Percentiles rank a stretch among this genome's conserved stretches.
These are phyloP conservation scores for Aspergillus neotritici DNA, from an alignment of 2,329 filamentous ascomycete species.

Conservation along the genomic window DNA sequence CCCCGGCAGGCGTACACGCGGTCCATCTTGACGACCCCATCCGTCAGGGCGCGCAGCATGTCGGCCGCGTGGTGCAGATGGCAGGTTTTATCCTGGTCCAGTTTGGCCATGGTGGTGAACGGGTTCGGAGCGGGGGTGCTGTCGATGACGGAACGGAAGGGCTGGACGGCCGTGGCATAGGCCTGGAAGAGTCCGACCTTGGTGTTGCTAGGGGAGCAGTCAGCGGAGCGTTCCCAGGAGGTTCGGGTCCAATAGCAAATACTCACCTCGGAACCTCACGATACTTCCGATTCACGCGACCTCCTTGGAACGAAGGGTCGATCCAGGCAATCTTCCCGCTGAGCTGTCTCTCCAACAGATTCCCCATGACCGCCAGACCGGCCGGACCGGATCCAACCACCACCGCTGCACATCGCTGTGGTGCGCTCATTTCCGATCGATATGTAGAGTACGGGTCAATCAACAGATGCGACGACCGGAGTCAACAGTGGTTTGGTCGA, in stretches of 20 bases:
- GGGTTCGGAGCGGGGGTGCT: conserved; percentile 49
- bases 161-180: conserved; percentile 50
- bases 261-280: conserved; percentile 54
- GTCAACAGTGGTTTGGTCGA: no score
- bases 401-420: conserved; percentile 46
- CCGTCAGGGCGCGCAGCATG: conserved; percentile 45
- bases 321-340: conserved; percentile 53
- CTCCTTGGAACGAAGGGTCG: conserved; percentile 52
- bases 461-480: neutral
- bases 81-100: conserved; percentile 55
- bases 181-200: conserved; percentile 56
- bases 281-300: conserved; percentile 50
- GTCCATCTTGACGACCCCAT: conserved; percentile 34
- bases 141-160: conserved; percentile 50
- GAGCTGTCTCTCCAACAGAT: conserved; percentile 52
- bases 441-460: conserved; percentile 1
- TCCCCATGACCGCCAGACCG: conserved; percentile 57
- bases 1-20: conserved; percentile 31
- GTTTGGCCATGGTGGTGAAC: conserved; percentile 47
- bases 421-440: conserved; percentile 18
- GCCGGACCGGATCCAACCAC: conserved; percentile 56
- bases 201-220: conserved; percentile 48
- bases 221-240: conserved; percentile 13
- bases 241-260: conserved; percentile 4
- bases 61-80: conserved; percentile 54